Conservation (phyloP, 2,329 filamentous ascomycete species). For the Colletotrichum sojae region DNA sequence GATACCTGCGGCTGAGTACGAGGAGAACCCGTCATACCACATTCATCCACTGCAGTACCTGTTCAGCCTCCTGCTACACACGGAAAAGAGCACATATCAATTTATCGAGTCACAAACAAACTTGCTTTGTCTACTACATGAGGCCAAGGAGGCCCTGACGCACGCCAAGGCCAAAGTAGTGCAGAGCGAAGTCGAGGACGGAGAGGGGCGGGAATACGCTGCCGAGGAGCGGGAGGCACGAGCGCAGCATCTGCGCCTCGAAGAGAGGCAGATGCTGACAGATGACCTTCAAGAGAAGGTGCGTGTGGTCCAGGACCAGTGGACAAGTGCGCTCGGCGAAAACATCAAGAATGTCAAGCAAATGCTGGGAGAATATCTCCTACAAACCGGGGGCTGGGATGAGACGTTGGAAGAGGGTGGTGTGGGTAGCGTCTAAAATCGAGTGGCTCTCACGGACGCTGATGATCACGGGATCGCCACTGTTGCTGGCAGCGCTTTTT, state of each 20-base stretch:
- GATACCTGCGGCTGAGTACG: constrained; percentile 84
- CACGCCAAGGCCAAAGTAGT: constrained; percentile 76
- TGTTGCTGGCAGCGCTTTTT: constrained; percentile 16
- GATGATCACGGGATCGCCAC: constrained; percentile 13
- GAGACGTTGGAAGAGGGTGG: constrained; percentile 76
- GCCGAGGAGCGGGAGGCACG: constrained; percentile 54
- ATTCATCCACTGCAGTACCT: constrained; percentile 91
- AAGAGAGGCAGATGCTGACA: constrained; percentile 80
- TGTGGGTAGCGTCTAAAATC: constrained; percentile 60
- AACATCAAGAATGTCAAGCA: constrained; percentile 81
- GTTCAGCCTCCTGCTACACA: constrained; percentile 85
- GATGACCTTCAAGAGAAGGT: constrained; percentile 95
- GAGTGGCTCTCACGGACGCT: neutral
- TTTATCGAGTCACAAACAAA: constrained; percentile 97
- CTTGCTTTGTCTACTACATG: constrained; percentile 88
- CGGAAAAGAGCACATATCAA: constrained; percentile 94
- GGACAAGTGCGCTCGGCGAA: constrained; percentile 87
- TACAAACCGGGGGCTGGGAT: constrained; percentile 89
- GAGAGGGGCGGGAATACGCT: constrained; percentile 49
- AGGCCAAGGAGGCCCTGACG: constrained; percentile 86
- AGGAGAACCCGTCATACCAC: constrained; percentile 87
- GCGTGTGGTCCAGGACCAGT: constrained; percentile 89
- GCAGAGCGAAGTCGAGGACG: constrained; percentile 72
- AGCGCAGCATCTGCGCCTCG: constrained; percentile 70
- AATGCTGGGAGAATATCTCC: constrained; percentile 79